Conservation (phyloP, 2,329 filamentous ascomycete genomes). For the Alternaria sp. region DNA sequence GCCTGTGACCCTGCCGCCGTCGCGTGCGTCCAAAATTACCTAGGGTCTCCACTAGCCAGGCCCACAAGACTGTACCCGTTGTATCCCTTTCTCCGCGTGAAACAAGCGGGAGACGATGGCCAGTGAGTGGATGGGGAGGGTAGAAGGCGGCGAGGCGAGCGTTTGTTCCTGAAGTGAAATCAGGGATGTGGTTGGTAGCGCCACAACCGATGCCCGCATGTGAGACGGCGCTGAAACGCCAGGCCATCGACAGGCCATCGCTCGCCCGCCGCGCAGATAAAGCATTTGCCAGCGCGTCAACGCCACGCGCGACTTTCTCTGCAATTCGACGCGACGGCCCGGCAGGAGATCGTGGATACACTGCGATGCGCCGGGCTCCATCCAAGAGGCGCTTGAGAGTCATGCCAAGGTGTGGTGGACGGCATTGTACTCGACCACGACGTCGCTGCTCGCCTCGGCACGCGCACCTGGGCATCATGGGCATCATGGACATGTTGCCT, state of each 20-base stretch:
- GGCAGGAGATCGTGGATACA: slow-evolving; percentile 25
- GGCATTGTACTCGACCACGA: slow-evolving; percentile 7
- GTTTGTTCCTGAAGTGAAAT: slow-evolving; percentile 29
- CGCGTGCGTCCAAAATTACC: slow-evolving; percentile 30
- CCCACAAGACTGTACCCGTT: slow-evolving; percentile 25
- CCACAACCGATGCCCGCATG: slow-evolving; percentile 32
- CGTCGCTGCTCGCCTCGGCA: slow-evolving; percentile 2
- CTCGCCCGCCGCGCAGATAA: slow-evolving; percentile 27
- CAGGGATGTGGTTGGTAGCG: slow-evolving; percentile 29
- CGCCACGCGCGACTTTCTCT: slow-evolving; percentile 24
- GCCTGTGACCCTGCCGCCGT: slow-evolving; percentile 40
- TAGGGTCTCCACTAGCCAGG: slow-evolving; percentile 33
- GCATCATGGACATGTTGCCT: neutral
- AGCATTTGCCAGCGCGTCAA: slow-evolving; percentile 34
- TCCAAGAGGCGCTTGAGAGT: slow-evolving; percentile 10
- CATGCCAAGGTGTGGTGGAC: slow-evolving; percentile 3
- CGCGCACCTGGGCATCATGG: neutral
- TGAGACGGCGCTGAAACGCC: slow-evolving; percentile 32
- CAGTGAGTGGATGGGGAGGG: slow-evolving; percentile 34
- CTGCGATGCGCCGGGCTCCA: slow-evolving; percentile 21
- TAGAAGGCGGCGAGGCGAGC: slow-evolving; percentile 34
- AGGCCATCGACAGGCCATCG: slow-evolving; percentile 24
- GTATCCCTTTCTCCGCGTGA: slow-evolving; percentile 34
- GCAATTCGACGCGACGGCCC: slow-evolving; percentile 35
- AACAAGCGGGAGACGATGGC: slow-evolving; percentile 38